Evolutionary conservation across 176 grass and related monocot genomes (phyloP).

Genomic region (Saccharum officinarum): DNA sequence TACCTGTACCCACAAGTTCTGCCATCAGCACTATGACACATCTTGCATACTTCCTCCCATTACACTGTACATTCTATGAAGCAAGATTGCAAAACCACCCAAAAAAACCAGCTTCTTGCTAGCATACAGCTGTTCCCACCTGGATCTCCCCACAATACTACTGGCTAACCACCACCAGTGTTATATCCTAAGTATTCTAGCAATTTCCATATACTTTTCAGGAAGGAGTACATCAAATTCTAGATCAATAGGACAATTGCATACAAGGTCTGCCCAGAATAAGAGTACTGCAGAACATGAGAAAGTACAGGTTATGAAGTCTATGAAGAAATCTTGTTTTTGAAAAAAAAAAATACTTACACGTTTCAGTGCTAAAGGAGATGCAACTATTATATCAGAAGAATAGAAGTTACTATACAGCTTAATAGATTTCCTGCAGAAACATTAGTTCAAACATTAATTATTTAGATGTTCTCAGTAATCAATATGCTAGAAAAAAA

Average conservation of each 20-base stretch:
- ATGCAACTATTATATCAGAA: constrained; percentile 94
- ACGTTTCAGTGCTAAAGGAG: constrained; percentile 82
- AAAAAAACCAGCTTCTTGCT: neutral
- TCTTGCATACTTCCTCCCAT: neutral
- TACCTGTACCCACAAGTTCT: neutral
- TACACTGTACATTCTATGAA: neutral
- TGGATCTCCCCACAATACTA: neutral
- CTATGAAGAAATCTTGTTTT: constrained; percentile 2
- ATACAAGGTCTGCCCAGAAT: constrained; percentile 5
- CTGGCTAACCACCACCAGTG: neutral
- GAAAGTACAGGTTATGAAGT: neutral
- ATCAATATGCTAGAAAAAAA: constrained; percentile 13
- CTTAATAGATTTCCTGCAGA: constrained; percentile 89
- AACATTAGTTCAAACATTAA: constrained; percentile 31
- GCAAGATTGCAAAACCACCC: neutral
- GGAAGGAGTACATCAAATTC: constrained; percentile 3
- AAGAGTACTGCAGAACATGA: neutral
- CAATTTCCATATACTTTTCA: constrained; percentile 6
- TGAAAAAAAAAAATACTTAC: constrained; percentile 46
- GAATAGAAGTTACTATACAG: constrained; percentile 92
- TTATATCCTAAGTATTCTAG: neutral
- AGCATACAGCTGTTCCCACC: neutral
- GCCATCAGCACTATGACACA: neutral
- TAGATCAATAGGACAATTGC: neutral
- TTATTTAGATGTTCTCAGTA: constrained; percentile 21